A percentile compares a stretch with the other conserved stretches of the same genome.
These are phyloP conservation scores for Populus ilicifolia DNA, from an alignment of 345 rosid species.

Conservation along the genomic window DNA sequence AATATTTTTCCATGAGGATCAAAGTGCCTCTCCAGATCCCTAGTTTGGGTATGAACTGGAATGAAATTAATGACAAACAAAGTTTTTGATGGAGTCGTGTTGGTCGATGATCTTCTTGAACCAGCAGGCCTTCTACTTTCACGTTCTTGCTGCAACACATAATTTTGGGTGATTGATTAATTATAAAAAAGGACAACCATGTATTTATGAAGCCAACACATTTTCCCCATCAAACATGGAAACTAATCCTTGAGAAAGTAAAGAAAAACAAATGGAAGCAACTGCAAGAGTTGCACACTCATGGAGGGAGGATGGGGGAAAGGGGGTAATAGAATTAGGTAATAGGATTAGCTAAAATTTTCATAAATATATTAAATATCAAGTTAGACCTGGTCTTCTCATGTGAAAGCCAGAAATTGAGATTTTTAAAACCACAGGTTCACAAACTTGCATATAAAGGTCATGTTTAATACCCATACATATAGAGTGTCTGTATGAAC, in stretches of 20 bases:
- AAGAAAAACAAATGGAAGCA: not conserved
- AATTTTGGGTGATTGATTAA: not conserved
- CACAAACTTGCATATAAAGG: not conserved
- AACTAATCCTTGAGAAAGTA: not conserved
- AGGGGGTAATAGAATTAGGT: not conserved
- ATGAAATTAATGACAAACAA: conserved; percentile 84
- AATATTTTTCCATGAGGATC: conserved; percentile 77
- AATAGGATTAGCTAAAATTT: not conserved
- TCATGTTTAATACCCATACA: not conserved
- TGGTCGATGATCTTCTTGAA: conserved; percentile 62
- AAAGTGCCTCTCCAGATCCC: conserved; percentile 82
- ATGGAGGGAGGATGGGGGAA: not conserved
- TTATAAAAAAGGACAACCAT: not conserved
- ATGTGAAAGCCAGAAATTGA: not conserved
- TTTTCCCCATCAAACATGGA: not conserved
- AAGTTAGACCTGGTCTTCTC: not conserved
- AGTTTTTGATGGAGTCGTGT: conserved; percentile 68
- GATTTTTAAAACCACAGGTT: not conserved
- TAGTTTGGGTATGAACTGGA: conserved; percentile 61
- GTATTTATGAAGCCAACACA: not conserved
- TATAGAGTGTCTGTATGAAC: not conserved
- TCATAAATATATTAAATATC: not conserved
- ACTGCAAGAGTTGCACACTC: not conserved
- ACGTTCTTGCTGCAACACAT: conserved; percentile 54
- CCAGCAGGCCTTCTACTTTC: conserved; percentile 48